These are phyloP conservation scores for Kwoniella shandongensis DNA, from an alignment of 768 basidiomycete genomes.

Conservation along the genomic window DNA sequence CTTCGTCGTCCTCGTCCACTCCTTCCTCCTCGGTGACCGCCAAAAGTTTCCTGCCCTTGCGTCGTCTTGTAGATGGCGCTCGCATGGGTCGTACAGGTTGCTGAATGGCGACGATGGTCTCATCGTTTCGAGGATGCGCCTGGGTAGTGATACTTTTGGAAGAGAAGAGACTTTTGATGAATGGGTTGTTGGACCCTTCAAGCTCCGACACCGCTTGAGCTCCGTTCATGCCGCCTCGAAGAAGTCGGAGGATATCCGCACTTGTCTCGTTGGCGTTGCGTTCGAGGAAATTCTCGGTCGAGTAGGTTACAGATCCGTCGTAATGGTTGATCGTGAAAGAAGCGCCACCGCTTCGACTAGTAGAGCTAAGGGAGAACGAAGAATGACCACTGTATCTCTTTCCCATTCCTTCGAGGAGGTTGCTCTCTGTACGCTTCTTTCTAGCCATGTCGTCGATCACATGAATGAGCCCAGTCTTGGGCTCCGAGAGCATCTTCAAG, in stretches of 20 bases:
- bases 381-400: slow-evolving; percentile 95
- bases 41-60: slow-evolving; percentile 33
- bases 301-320: slow-evolving; percentile 87
- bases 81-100: slow-evolving; percentile 93
- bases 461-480: slow-evolving; percentile 86
- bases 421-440: slow-evolving; percentile 86
- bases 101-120: slow-evolving; percentile 91
- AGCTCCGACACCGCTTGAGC: slow-evolving; percentile 57
- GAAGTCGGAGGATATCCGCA: slow-evolving; percentile 85
- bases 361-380: slow-evolving; percentile 77
- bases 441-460: slow-evolving; percentile 97
- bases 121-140: slow-evolving; percentile 87
- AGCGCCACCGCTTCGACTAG: slow-evolving; percentile 74
- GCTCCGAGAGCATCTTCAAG: slow-evolving; percentile 77
- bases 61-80: slow-evolving; percentile 78
- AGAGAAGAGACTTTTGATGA: slow-evolving; percentile 85
- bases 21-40: slow-evolving; percentile 46
- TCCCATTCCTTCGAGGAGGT: slow-evolving; percentile 89
- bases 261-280: slow-evolving; percentile 85
- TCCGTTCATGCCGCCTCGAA: slow-evolving; percentile 63
- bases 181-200: slow-evolving; percentile 81
- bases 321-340: slow-evolving; percentile 91
- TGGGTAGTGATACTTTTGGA: slow-evolving; percentile 86
- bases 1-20: slow-evolving; percentile 40
- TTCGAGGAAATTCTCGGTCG: slow-evolving; percentile 83